A percentile compares a stretch with the other conserved stretches of the same genome.
phyloP scores from a whole-genome alignment of 805 yeast genomes.

The Isabelozyma gotoi region DNA sequence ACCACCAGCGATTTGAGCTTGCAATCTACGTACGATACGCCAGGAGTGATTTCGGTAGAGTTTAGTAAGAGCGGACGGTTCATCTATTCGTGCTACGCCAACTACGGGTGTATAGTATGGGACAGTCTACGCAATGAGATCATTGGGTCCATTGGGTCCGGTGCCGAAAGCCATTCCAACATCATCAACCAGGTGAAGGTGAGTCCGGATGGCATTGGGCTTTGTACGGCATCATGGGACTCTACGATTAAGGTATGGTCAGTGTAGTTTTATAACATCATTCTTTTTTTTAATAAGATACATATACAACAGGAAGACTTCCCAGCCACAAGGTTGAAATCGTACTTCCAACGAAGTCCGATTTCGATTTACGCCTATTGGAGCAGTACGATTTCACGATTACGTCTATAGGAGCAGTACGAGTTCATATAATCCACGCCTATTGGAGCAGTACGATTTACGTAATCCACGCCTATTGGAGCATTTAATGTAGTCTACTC shows the following conservation, averaged over 20 bases:
- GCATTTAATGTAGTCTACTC: too few relatives aligned
- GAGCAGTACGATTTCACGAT: too few relatives aligned
- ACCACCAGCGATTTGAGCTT: constrained; percentile 2
- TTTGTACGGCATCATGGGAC: constrained; percentile 84
- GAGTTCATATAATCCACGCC: too few relatives aligned
- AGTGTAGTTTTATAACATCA: constrained; percentile 9
- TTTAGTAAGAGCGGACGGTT: constrained; percentile 74
- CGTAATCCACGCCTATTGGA: not conserved
- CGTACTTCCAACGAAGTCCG: too few relatives aligned
- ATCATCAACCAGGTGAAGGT: constrained; percentile 62
- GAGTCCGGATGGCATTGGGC: constrained; percentile 72
- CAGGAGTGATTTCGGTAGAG: constrained; percentile 73
- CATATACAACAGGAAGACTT: not conserved
- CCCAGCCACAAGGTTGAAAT: too few relatives aligned
- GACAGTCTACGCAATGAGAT: constrained; percentile 66
- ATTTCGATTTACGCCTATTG: too few relatives aligned
- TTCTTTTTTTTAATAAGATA: not conserved
- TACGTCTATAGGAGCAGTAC: too few relatives aligned
- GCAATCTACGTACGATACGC: constrained; percentile 45
- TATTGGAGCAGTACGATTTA: too few relatives aligned
- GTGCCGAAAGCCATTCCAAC: constrained; percentile 49
- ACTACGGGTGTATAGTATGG: constrained; percentile 74
- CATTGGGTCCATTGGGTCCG: constrained; percentile 59
- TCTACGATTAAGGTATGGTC: constrained; percentile 69
- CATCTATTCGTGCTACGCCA: constrained; percentile 73